These are phyloP conservation scores for Orobanche coerulescens DNA, from an alignment of 257 asterid genomes.

Conservation along the genomic window DNA sequence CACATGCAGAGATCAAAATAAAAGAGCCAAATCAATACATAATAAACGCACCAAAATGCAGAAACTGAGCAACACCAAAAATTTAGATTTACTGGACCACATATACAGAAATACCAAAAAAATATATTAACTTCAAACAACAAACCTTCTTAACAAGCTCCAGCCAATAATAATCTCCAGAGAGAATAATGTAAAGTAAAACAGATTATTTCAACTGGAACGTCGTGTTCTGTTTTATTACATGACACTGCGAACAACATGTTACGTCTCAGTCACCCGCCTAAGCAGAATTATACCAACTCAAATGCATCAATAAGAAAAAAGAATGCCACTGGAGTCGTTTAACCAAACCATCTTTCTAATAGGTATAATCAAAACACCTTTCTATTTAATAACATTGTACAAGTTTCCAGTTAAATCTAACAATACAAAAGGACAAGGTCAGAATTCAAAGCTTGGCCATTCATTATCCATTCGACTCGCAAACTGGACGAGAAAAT, in stretches of 20 bases:
- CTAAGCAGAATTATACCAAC: conserved; percentile 1
- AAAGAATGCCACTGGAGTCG: conserved; percentile 4
- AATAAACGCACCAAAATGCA: conserved; percentile 2
- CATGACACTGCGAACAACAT: background rate
- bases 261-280: background rate
- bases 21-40: background rate
- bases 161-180: background rate
- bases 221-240: background rate
- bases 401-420: background rate
- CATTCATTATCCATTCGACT: conserved; percentile 1
- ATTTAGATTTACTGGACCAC: background rate
- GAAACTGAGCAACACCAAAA: background rate
- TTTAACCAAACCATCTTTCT: background rate
- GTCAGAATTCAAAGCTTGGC: background rate
- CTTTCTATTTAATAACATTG: background rate
- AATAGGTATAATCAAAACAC: background rate
- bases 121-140: background rate
- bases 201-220: background rate
- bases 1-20: background rate
- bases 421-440: background rate
- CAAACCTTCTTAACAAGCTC: background rate
- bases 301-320: background rate
- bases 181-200: background rate
- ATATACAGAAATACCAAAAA: background rate
- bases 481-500: background rate